Conservation (phyloP, 371 early-diverging fungal genomes). For the Mucor circinelloides region DNA sequence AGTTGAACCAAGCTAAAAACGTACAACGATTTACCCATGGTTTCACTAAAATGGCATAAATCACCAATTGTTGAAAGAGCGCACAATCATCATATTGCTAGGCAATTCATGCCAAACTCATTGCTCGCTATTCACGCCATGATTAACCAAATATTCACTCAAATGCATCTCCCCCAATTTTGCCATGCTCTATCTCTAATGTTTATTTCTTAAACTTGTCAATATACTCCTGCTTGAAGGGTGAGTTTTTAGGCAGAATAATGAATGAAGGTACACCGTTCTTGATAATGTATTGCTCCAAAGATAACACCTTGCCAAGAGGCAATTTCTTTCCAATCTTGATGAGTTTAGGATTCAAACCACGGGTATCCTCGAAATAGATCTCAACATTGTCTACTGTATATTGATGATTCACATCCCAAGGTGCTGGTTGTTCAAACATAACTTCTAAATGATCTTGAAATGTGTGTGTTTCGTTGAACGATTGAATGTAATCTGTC, state of each 20-base stretch:
- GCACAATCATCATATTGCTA: no score
- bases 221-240: conserved; percentile 68
- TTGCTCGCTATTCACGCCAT: no score
- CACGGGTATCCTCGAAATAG: conserved; percentile 75
- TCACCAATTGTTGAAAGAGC: not conserved
- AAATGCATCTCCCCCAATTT: no score
- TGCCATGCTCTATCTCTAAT: no score
- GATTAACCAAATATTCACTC: no score
- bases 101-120: no score
- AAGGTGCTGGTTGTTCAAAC: conserved; percentile 81
- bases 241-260: conserved; percentile 60
- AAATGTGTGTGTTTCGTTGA: conserved; percentile 84
- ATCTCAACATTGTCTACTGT: conserved; percentile 71
- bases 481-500: conserved; percentile 87
- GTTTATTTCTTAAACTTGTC: conserved; percentile 55
- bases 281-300: conserved; percentile 61
- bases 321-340: conserved; percentile 70
- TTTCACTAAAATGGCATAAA: not conserved
- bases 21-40: not conserved
- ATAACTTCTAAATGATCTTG: conserved; percentile 83
- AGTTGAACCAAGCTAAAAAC: no score
- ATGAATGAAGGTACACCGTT: conserved; percentile 76
- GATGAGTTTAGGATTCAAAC: conserved; percentile 58
- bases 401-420: conserved; percentile 80
- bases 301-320: conserved; percentile 55